phyloP scores from a whole-genome alignment of 192 early-diverging fungal species.

The Entophlyctis luteolus region DNA sequence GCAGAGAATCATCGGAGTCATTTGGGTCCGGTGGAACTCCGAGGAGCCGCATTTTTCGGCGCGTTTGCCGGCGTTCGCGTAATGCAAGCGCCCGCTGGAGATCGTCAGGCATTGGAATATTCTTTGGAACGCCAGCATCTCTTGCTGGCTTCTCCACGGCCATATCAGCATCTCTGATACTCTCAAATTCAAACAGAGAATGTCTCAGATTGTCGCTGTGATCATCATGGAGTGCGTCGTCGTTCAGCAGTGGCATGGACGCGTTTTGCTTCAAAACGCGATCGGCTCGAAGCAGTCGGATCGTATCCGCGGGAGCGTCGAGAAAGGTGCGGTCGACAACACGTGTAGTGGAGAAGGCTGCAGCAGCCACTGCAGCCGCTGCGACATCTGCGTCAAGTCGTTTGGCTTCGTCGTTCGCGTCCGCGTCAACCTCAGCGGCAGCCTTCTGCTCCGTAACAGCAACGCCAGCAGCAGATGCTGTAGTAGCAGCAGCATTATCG shows the following conservation, averaged over 20 bases:
- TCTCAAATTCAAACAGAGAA: background rate
- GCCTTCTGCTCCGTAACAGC: too few species aligned
- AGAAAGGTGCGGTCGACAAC: background rate
- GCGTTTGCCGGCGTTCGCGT: constrained; percentile 17
- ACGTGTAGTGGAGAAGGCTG: too few species aligned
- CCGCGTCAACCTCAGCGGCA: background rate
- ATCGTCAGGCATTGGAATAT: constrained; percentile 1
- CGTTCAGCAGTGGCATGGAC: background rate
- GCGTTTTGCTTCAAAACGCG: background rate
- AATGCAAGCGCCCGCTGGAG: background rate
- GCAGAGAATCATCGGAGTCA: constrained; percentile 31
- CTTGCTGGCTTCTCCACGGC: background rate
- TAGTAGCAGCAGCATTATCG: too few species aligned
- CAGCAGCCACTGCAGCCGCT: too few species aligned
- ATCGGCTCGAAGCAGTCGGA: background rate
- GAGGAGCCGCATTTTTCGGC: constrained; percentile 5
- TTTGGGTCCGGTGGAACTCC: constrained; percentile 31
- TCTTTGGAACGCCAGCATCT: too few species aligned
- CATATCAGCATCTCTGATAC: background rate
- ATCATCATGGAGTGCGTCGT: too few species aligned
- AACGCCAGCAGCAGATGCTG: too few species aligned
- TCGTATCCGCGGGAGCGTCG: background rate
- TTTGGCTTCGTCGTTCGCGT: background rate
- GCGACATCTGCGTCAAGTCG: background rate
- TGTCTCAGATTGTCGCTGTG: too few species aligned